These are phyloP conservation scores for Ilex asprella DNA, from an alignment of 257 asterid genomes.

Conservation along the genomic window DNA sequence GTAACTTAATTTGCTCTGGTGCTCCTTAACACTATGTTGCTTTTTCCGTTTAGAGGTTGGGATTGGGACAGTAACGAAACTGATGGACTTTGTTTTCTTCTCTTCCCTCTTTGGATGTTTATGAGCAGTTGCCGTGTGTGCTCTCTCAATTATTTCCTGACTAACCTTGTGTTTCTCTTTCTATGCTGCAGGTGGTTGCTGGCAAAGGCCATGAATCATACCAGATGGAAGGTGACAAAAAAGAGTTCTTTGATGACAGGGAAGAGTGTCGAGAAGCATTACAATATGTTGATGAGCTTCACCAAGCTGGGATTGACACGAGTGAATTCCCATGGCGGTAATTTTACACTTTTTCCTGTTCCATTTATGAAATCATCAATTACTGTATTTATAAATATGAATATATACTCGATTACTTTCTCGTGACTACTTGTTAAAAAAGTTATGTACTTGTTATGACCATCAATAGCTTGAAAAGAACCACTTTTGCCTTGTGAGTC, in stretches of 20 bases:
- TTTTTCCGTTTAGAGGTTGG: background rate
- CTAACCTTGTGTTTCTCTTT: background rate
- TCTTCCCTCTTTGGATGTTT: too few relatives aligned
- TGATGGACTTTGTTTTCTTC: too few relatives aligned
- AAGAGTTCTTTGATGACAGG: conserved; percentile 87
- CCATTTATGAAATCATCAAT: too few relatives aligned
- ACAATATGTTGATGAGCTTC: conserved; percentile 97
- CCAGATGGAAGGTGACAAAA: conserved; percentile 81
- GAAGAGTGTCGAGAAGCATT: conserved; percentile 96
- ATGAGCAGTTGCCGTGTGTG: background rate
- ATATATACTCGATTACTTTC: too few relatives aligned
- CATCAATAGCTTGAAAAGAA: too few relatives aligned
- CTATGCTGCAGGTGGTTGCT: conserved; percentile 69
- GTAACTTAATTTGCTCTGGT: too few relatives aligned
- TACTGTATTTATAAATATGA: too few relatives aligned
- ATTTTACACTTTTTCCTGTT: background rate
- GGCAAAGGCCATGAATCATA: conserved; percentile 88
- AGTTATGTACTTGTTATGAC: too few relatives aligned
- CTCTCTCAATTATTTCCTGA: conserved; percentile 1
- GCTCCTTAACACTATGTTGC: background rate
- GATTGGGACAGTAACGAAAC: background rate
- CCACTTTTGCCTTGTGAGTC: too few relatives aligned
- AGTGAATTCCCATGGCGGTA: conserved; percentile 99
- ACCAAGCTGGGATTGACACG: conserved; percentile 96
- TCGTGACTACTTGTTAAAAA: too few relatives aligned